Evolutionary conservation across 2,329 filamentous ascomycete genomes (phyloP).

Genomic region (Penicillium sclerotigenum): DNA sequence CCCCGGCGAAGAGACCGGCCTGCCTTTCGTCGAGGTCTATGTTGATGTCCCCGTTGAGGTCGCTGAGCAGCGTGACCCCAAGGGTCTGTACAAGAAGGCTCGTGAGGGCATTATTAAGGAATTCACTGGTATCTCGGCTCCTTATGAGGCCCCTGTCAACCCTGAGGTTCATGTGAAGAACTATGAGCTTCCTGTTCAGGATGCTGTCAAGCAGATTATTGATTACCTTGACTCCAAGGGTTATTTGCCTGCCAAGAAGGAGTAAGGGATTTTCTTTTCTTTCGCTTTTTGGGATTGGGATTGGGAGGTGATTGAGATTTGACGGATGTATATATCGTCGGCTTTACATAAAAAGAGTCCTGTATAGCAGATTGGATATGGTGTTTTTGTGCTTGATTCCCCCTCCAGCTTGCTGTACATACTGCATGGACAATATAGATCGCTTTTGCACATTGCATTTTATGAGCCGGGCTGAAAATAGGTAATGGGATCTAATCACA

Average conservation of each 20-base stretch:
- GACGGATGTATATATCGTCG: neutral
- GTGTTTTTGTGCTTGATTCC: slow-evolving; percentile 10
- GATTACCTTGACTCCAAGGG: slow-evolving; percentile 71
- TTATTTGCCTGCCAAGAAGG: slow-evolving; percentile 48
- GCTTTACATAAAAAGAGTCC: slow-evolving; percentile 4
- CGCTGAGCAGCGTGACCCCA: slow-evolving; percentile 92
- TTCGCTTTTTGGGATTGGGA: neutral
- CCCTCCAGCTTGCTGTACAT: slow-evolving; percentile 17
- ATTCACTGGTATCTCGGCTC: slow-evolving; percentile 92
- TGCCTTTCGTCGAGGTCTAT: slow-evolving; percentile 91
- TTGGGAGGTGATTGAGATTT: neutral
- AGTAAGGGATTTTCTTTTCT: slow-evolving; percentile 5
- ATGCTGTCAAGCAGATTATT: slow-evolving; percentile 81
- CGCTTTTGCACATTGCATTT: slow-evolving; percentile 7
- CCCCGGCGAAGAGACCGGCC: slow-evolving; percentile 56
- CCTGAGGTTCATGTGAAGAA: slow-evolving; percentile 87
- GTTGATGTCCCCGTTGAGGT: slow-evolving; percentile 89
- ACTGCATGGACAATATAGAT: slow-evolving; percentile 15
- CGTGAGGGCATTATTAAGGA: slow-evolving; percentile 91
- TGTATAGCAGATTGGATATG: slow-evolving; percentile 13
- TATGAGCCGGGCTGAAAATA: neutral
- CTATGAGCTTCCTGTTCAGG: slow-evolving; percentile 77
- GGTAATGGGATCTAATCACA: neutral
- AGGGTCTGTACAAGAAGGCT: slow-evolving; percentile 97
- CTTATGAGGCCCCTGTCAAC: slow-evolving; percentile 84